phyloP scores from a whole-genome alignment of 352 stramenopile species.

The Nothophytophthora sp. region DNA sequence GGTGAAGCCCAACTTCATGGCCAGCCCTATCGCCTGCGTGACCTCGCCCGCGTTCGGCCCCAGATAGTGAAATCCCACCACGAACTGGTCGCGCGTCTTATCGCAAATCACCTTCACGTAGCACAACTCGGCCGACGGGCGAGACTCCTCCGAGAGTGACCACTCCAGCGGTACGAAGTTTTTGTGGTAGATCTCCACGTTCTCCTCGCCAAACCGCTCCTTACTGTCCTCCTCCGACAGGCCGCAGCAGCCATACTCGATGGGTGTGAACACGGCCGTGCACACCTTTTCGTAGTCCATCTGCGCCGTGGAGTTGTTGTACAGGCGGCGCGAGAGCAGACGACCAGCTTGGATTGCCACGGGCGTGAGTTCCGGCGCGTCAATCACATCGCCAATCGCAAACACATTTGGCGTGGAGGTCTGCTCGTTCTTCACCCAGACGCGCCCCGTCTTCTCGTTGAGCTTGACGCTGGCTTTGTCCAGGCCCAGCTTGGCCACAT shows the following conservation, averaged over 20 bases:
- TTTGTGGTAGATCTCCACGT: constrained; percentile 96
- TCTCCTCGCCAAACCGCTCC: constrained; percentile 86
- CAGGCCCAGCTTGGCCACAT: constrained; percentile 91
- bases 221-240: constrained; percentile 96
- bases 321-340: constrained; percentile 92
- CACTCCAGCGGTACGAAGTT: constrained; percentile 97
- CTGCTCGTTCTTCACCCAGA: constrained; percentile 92
- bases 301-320: constrained; percentile 67
- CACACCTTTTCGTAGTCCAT: constrained; percentile 96
- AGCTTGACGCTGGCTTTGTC: constrained; percentile 85
- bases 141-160: constrained; percentile 70
- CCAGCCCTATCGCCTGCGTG: constrained; percentile 92
- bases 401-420: constrained; percentile 96
- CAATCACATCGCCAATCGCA: constrained; percentile 97
- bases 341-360: constrained; percentile 97
- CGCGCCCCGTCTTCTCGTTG: constrained; percentile 93
- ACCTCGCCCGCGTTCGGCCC: constrained; percentile 98
- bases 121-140: constrained; percentile 69
- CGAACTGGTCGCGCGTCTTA: constrained; percentile 83
- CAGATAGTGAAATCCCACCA: constrained; percentile 98
- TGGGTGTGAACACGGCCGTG: constrained; percentile 95
- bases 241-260: constrained; percentile 98
- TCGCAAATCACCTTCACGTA: constrained; percentile 97
- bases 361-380: constrained; percentile 97
- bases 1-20: constrained; percentile 95